Evolutionary conservation across 163 green algal genomes (phyloP).

Genomic region (Prototheca wickerhamii): DNA sequence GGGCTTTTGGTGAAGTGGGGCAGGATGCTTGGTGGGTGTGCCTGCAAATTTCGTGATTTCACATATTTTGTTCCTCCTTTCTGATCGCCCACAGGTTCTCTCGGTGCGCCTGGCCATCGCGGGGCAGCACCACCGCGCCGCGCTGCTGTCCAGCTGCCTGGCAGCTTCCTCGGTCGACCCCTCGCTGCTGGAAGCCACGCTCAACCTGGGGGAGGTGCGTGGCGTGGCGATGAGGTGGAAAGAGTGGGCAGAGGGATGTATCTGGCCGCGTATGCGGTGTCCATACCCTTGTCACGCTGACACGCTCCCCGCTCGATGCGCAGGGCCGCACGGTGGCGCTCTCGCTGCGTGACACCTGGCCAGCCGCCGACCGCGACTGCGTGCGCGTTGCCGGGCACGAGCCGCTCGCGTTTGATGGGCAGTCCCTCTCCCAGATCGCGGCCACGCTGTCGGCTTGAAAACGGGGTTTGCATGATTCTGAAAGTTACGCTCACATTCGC

Average conservation of each 20-base stretch:
- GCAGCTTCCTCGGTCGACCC: neutral
- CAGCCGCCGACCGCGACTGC: neutral
- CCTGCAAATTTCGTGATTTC: too few species aligned
- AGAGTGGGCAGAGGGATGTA: too few species aligned
- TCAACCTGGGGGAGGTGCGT: neutral
- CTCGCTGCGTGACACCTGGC: neutral
- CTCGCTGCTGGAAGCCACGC: neutral
- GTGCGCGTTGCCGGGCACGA: neutral
- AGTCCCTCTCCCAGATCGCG: neutral
- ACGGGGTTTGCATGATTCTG: neutral
- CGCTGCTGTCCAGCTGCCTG: neutral
- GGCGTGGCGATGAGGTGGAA: too few species aligned
- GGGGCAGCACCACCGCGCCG: neutral
- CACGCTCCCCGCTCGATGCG: neutral
- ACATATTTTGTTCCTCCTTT: too few species aligned
- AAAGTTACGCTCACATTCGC: too few species aligned
- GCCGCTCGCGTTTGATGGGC: neutral
- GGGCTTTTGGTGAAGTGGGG: too few species aligned
- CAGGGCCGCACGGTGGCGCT: neutral
- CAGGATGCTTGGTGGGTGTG: too few species aligned
- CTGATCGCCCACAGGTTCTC: neutral
- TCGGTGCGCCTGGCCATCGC: neutral
- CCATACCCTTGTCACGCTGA: neutral
- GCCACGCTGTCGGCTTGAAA: neutral
- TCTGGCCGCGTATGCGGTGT: too few species aligned